Base-by-base conservation (phyloP, 2,329 filamentous ascomycete species). In the Colletotrichum lupini region DNA sequence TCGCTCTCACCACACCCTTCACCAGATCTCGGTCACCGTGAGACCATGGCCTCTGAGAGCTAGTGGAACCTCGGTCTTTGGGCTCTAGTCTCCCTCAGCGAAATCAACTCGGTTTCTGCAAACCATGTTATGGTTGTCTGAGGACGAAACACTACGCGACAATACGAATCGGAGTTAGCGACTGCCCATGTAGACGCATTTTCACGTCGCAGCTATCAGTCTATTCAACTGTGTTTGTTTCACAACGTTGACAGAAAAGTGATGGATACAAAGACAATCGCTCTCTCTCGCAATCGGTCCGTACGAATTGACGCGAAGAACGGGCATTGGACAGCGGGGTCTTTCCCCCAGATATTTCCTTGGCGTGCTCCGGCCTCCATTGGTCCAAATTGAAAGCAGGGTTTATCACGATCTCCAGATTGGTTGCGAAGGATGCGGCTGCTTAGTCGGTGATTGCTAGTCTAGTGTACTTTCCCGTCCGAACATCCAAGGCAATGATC, bases 401-500 rank as follows among this genome's bases (percentile, higher is more conserved):
- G 69, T 22, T 42, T 62, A 35, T 61, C 49, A 58, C 52, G 53
- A 46, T 63, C 26, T 30, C 22, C 57, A 53, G 14, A 62, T 30
- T 30, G 30, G 24, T 22, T 53, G 42, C 32, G 14, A 26, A 60
- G 42, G 56, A 63, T n/a, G 46, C 37, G 28, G 28, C 24, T 68
- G 52, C 53, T 59, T 46, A 53, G 30, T 30, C 16, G 24, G 53
- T 19, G 53, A 63, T 63, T 53, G n/a, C 35, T 37, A 26, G 30
- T 24, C n/a, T 30, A 26, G 30, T 24, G 16, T 30, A 32, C 30
- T 46, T 59, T 30, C 55, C 26, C 30, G n/a, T 24, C n/a, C 8
- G n/a, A 53, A 16, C 52, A 14, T n/a, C 37, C n/a, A n/a, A 22
- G 24, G 58, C 52, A 55, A 58, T 53, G 59, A 69, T 64, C 53